phyloP scores from a whole-genome alignment of 352 stramenopile genomes.

The Globisporangium cederbergense region DNA sequence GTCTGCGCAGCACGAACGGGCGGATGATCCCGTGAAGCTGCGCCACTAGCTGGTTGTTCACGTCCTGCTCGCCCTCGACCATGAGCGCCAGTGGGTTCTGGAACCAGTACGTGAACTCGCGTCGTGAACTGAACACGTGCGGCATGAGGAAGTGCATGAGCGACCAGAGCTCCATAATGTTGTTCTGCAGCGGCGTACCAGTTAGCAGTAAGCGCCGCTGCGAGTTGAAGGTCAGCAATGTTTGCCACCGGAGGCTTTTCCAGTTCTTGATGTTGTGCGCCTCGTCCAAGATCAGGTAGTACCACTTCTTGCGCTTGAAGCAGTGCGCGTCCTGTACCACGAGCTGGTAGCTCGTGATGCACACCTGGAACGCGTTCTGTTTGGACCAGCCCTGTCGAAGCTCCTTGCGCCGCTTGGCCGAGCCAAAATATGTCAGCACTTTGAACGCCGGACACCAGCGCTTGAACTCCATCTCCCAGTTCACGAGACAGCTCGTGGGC shows the following conservation, averaged over 20 bases:
- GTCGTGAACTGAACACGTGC: constrained; percentile 91
- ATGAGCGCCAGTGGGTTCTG: constrained; percentile 92
- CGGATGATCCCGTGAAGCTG: constrained; percentile 97
- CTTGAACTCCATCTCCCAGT: constrained; percentile 99
- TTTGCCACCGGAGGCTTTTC: constrained; percentile 97
- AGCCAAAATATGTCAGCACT: constrained; percentile 99
- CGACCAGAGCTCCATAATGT: constrained; percentile 97
- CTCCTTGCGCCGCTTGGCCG: constrained; percentile 92
- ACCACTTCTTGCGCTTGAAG: constrained; percentile 99
- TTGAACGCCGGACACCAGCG: constrained; percentile 96
- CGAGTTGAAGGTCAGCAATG: constrained; percentile 97
- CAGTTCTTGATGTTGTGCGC: constrained; percentile 99
- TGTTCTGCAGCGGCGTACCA: constrained; percentile 97
- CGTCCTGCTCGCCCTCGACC: constrained; percentile 61
- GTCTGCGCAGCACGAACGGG: constrained; percentile 94
- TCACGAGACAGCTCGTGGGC: constrained; percentile 97
- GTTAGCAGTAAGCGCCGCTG: constrained; percentile 92
- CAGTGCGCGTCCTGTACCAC: constrained; percentile 96
- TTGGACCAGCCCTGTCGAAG: constrained; percentile 94
- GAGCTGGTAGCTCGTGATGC: constrained; percentile 99
- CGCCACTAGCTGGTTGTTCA: constrained; percentile 90
- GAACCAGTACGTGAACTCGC: constrained; percentile 99
- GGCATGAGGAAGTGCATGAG: constrained; percentile 99
- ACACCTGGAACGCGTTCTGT: constrained; percentile 95
- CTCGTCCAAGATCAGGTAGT: constrained; percentile 99